These are phyloP conservation scores for Medicago lupulina DNA, from an alignment of 306 rosid species.

Conservation along the genomic window DNA sequence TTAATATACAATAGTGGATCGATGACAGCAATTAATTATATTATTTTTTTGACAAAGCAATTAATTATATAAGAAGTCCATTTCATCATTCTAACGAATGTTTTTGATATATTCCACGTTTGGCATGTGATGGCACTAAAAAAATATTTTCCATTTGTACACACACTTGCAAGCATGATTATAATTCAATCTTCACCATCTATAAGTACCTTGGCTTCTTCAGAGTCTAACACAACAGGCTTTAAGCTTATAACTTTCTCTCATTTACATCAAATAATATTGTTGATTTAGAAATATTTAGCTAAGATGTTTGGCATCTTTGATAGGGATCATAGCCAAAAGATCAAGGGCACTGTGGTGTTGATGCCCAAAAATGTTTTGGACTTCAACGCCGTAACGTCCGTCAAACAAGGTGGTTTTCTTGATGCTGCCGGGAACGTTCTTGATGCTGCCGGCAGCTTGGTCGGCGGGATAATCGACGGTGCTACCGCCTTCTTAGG, in stretches of 20 bases:
- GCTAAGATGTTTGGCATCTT: neutral
- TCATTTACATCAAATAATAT: neutral
- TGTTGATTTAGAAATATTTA: neutral
- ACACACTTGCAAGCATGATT: neutral
- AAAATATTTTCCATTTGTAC: neutral
- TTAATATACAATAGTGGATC: slow-evolving; percentile 1
- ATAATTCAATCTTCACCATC: neutral
- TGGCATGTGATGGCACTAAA: neutral
- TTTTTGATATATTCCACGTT: neutral
- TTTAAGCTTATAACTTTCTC: neutral
- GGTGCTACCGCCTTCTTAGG: slow-evolving; percentile 6
- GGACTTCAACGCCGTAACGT: slow-evolving; percentile 10
- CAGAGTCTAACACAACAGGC: neutral
- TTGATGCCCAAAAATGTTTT: slow-evolving; percentile 31
- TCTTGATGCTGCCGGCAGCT: neutral
- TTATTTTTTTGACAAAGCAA: too few species aligned
- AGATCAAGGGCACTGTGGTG: slow-evolving; percentile 14
- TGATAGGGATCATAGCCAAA: neutral
- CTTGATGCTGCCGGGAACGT: neutral
- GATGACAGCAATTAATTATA: neutral
- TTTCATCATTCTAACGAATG: neutral
- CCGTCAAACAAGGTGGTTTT: neutral
- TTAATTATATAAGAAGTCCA: neutral
- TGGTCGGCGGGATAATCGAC: neutral
- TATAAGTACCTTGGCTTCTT: neutral